Percentiles rank a stretch among this genome's conserved stretches.
phyloP scores from a whole-genome alignment of 345 rosid genomes.

The Iberis pinnata region DNA sequence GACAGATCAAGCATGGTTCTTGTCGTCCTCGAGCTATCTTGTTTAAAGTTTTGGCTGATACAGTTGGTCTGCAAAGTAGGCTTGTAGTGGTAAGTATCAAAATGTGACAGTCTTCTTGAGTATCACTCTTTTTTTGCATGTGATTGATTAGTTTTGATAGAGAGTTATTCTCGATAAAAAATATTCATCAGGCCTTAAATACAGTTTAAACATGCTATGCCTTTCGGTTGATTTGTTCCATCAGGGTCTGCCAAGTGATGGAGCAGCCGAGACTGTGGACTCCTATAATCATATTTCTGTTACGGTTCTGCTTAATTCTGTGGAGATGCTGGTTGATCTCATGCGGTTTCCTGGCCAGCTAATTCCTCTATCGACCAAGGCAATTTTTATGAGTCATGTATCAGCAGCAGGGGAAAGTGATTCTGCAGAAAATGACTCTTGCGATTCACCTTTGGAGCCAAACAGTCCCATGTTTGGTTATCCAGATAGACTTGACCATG shows the following conservation, averaged over 20 bases:
- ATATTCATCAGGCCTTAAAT: slow-evolving; percentile 6
- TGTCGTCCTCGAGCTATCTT: slow-evolving; percentile 90
- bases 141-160: slow-evolving; percentile 16
- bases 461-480: slow-evolving; percentile 65
- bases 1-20: slow-evolving; percentile 88
- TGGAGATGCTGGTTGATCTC: slow-evolving; percentile 90
- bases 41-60: slow-evolving; percentile 90
- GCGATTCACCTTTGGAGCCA: slow-evolving; percentile 98
- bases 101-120: neutral
- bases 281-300: slow-evolving; percentile 86
- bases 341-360: slow-evolving; percentile 95
- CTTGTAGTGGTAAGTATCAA: slow-evolving; percentile 80
- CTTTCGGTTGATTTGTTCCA: slow-evolving; percentile 6
- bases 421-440: slow-evolving; percentile 97
- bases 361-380: slow-evolving; percentile 75
- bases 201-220: slow-evolving; percentile 6
- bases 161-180: slow-evolving; percentile 1
- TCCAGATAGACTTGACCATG: slow-evolving; percentile 22
- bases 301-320: slow-evolving; percentile 69
- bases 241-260: slow-evolving; percentile 95
- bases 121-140: slow-evolving; percentile 8
- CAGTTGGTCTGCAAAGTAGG: slow-evolving; percentile 85
- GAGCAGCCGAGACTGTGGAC: slow-evolving; percentile 65
- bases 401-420: slow-evolving; percentile 99
- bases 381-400: slow-evolving; percentile 78